These are phyloP conservation scores for Actinomortierella ambigua DNA, from an alignment of 371 early-diverging fungal species.

Conservation along the genomic window DNA sequence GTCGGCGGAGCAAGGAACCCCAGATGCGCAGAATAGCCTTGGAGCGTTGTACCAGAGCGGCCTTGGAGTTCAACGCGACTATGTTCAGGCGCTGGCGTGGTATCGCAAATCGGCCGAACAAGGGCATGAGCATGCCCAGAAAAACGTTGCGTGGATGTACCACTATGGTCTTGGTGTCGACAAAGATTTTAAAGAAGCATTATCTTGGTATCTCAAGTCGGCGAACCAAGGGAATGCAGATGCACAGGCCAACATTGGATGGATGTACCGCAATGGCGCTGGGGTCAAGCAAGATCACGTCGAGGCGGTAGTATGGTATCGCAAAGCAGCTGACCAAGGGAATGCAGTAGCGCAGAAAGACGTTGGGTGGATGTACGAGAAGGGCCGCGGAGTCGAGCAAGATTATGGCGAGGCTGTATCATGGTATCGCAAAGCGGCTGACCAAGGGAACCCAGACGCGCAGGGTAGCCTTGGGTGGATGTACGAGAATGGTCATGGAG, in stretches of 20 bases:
- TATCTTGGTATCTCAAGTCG: conserved; percentile 73
- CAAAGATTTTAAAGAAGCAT: conserved; percentile 55
- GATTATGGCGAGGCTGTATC: conserved; percentile 66
- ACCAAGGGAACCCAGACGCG: conserved; percentile 73
- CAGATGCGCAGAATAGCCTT: conserved; percentile 79
- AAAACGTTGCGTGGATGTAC: conserved; percentile 74
- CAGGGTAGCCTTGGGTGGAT: conserved; percentile 85
- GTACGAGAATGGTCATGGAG: conserved; percentile 83
- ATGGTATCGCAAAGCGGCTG: conserved; percentile 84
- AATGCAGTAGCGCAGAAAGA: conserved; percentile 49
- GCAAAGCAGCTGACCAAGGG: conserved; percentile 49
- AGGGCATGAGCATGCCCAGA: conserved; percentile 54
- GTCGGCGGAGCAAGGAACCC: conserved; percentile 74
- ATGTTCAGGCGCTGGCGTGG: conserved; percentile 70
- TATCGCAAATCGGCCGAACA: conserved; percentile 75
- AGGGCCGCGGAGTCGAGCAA: conserved; percentile 76
- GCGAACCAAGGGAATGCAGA: conserved; percentile 82
- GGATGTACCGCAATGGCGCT: conserved; percentile 84
- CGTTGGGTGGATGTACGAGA: conserved; percentile 82
- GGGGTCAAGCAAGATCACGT: conserved; percentile 67
- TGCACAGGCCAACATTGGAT: conserved; percentile 86
- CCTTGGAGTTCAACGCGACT: conserved; percentile 70
- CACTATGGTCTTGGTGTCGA: conserved; percentile 80
- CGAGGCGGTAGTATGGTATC: conserved; percentile 80
- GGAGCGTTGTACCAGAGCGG: conserved; percentile 86